These are phyloP conservation scores for sunflower (Helianthus annuus) DNA, from an alignment of 129 eudicot genomes.

Conservation along the genomic window DNA sequence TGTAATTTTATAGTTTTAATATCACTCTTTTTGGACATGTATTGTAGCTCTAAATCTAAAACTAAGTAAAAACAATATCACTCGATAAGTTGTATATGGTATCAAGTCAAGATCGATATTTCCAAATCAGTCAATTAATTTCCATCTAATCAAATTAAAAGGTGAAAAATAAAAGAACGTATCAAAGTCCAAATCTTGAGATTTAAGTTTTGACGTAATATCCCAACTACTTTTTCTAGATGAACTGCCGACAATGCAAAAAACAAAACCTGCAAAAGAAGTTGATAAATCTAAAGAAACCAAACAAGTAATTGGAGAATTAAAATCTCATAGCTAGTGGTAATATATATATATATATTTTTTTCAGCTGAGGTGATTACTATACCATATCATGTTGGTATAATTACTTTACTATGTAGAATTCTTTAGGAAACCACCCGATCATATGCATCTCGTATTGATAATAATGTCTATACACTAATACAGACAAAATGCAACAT, in stretches of 20 bases:
- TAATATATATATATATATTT: neutral
- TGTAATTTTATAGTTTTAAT: too few relatives aligned
- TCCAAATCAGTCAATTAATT: neutral
- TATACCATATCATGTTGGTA: too few relatives aligned
- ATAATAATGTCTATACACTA: too few relatives aligned
- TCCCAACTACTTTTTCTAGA: conserved; percentile 24
- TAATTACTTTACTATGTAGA: too few relatives aligned
- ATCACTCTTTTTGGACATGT: too few relatives aligned
- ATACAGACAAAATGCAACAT: too few relatives aligned
- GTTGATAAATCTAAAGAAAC: neutral
- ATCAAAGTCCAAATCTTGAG: conserved; percentile 5
- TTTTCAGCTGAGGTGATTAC: too few relatives aligned
- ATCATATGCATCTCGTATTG: too few relatives aligned
- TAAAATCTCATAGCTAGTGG: neutral
- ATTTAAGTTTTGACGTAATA: conserved; percentile 11
- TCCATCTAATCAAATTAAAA: conserved; percentile 3
- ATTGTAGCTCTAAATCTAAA: neutral
- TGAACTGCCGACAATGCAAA: conserved; percentile 18
- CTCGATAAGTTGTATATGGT: neutral
- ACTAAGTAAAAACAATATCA: neutral
- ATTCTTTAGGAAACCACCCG: too few relatives aligned
- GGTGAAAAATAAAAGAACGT: neutral
- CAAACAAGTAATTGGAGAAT: neutral
- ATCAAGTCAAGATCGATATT: neutral
- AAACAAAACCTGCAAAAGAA: neutral